A percentile compares a stretch with the other conserved stretches of the same genome.
Conservation (phyloP, 2,329 filamentous ascomycete genomes). For the Hypoxylon rubiginosum region DNA sequence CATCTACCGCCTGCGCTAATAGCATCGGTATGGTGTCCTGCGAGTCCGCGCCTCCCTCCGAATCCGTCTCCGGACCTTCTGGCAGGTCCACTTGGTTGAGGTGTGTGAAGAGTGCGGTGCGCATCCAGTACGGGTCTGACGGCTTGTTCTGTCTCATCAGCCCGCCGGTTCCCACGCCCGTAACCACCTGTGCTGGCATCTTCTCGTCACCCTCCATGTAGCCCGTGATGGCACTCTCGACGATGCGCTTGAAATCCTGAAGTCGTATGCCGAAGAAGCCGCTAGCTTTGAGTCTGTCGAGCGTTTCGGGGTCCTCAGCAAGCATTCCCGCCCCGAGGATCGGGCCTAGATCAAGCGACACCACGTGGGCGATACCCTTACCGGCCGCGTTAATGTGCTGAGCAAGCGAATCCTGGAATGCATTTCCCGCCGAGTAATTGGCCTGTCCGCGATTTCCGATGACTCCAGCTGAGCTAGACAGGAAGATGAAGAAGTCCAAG, state of each 20-base stretch:
- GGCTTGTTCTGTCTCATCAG: constrained; percentile 65
- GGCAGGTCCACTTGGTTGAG: constrained; percentile 64
- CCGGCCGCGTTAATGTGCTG: constrained; percentile 49
- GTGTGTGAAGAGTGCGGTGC: constrained; percentile 62
- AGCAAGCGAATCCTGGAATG: constrained; percentile 64
- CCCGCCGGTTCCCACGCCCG: constrained; percentile 68
- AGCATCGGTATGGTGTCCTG: constrained; percentile 48
- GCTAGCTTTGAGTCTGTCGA: constrained; percentile 63
- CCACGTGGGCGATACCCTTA: constrained; percentile 50
- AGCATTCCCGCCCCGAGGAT: constrained; percentile 69
- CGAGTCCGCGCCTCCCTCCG: constrained; percentile 14
- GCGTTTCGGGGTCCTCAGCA: constrained; percentile 61
- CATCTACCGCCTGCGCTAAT: constrained; percentile 47
- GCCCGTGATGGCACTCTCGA: constrained; percentile 62
- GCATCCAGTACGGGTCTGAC: constrained; percentile 67
- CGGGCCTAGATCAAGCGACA: constrained; percentile 65
- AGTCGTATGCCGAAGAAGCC: constrained; percentile 69
- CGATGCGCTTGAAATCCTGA: constrained; percentile 62
- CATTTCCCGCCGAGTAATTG: constrained; percentile 70
- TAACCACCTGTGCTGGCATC: constrained; percentile 63
- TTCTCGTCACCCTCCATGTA: constrained; percentile 46
- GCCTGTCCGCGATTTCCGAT: constrained; percentile 70
- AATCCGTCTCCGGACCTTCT: constrained; percentile 27
- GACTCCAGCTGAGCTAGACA: constrained; percentile 68
- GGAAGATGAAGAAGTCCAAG: constrained; percentile 59